Evolutionary conservation across 2,329 filamentous ascomycete genomes (phyloP), one percentile per base, ranked within the genome.

Genomic region (Ceratocystis huliohia): DNA sequence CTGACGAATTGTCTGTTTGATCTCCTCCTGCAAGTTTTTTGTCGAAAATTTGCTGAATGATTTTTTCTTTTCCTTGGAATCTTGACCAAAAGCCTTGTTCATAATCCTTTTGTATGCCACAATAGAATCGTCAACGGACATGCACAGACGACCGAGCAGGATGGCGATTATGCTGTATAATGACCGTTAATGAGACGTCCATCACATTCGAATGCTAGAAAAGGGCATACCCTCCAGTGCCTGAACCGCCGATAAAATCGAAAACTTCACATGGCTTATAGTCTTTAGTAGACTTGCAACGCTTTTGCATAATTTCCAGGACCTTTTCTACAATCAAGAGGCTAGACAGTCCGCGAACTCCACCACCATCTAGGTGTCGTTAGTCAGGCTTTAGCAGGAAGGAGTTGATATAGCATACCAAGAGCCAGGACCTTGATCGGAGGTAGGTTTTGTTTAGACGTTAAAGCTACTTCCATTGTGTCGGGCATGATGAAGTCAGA

Each of bases 211-310:
- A 3, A 4, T 37, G 33, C 33, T 45, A 25, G 20, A 20, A 44
- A 15, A 41, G 5, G n/a, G 20, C 66, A 30, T 64, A 72, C 71
- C 71, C 71, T 50, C 73, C 71, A 1, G 73, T 73, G 63, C 72
- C 72, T 33, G 72, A 74, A n/a, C 72, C 73, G 50, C 72, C 73
- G 48, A 74, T 72, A 10, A 74, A 64, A 22, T 74, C 70, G 64
- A 73, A 74, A 41, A 69, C 65, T 25, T 74, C 71, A 59, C 71
- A 71, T 33, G 72, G 73, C 48, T 56, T 69, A 3, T 70, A 72
- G 1, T 69, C 37, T 28, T 70, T 37, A n/a, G 65, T 20, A 5
- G 70, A 69, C 0, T 7, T 7, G 68, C 65, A 13, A 65, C 64
- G 28, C 41, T 45, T 1, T 68, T 44, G 50, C 1, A 73, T 59